Base-by-base conservation (phyloP, 108 stramenopile genomes). In the Cyclotella distinguenda region DNA sequence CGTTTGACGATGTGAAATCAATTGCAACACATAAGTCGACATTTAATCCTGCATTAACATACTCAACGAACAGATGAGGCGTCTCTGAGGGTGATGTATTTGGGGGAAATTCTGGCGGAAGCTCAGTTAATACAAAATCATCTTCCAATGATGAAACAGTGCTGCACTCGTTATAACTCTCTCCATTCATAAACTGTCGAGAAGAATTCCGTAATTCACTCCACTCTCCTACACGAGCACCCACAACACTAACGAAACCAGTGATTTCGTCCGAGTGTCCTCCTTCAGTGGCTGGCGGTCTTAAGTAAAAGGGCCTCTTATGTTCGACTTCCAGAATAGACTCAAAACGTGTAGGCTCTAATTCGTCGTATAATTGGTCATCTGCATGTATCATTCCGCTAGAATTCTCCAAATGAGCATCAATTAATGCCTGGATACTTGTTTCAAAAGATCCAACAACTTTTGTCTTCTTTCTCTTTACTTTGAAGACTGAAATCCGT, bases 1-100 rank as follows among this genome's bases (percentile, higher is more conserved):
- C n/a, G n/a, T n/a, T n/a, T n/a, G n/a, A n/a, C n/a, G n/a, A n/a
- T n/a, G n/a, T n/a, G n/a, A 86, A 91, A 50, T 91, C 90, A 45
- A 91, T 82, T 12, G 82, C 90, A n/a, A 91, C 70, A 68, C 81
- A 84, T 9, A 91, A 62, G 64, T 84, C 85, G 32, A 91, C 64
- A 18, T 86, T 72, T 44, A 70, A 33, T 10, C 65, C 73, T 42
- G 73, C 57, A 30, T 60, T 27, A 4, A 65, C 73, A 51, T 74
- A 74, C 43, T 74, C 73, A 35, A 34, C 19, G 39, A 74, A 74
- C 47, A 33, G 60, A 19, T 53, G 16, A 19, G 25, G 45, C 23
- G 59, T 25, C 22, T 33, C 36, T 53, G 4, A 25, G 22, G 21
- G 18, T 5, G 44, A 2, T 3, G 46, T 6, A 10, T 0, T 48